Evolutionary conservation across 768 basidiomycete genomes (phyloP), one percentile per base, ranked within the genome.

Genomic region (Amanita muscaria): DNA sequence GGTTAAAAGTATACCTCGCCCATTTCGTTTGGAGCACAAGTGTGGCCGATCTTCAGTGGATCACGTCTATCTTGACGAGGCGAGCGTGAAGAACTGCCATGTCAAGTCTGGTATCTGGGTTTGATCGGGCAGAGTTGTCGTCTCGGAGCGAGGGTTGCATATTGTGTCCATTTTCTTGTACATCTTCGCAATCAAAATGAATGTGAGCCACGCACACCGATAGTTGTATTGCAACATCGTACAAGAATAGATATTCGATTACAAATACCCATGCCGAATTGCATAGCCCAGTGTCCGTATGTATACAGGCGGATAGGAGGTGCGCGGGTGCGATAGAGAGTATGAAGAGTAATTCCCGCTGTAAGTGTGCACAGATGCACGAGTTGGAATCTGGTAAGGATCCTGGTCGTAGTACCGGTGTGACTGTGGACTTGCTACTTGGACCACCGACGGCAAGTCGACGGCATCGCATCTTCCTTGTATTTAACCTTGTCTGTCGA

Each of bases 21-120:
- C 75, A 76, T 51, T 75, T 75, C 40, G 25, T 68, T 3, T 56
- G 77, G 24, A 70, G 71, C 19, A 56, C 68, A 12, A 61, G 66
- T 10, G 4, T 31, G 5, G 21, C 38, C 11, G 38, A 23, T 12
- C 24, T 39, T 18, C 24, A 22, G 14, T 39, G 38, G 38, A 23
- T 39, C 19, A 18, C 24, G 21, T 39, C 38, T 39, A 5, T 39
- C 15, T 22, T 39, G 38, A 24, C 15, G 5, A n/a, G n/a, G n/a
- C n/a, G n/a, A n/a, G n/a, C n/a, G n/a, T n/a, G n/a, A n/a, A n/a
- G n/a, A n/a, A n/a, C n/a, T n/a, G n/a, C n/a, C n/a, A n/a, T n/a
- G n/a, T n/a, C n/a, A n/a, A n/a, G n/a, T n/a, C n/a, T n/a, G n/a
- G n/a, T n/a, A n/a, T n/a, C n/a, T n/a, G n/a, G n/a, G n/a, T n/a